Evolutionary conservation across 805 yeast species (phyloP), one percentile per base, ranked within the genome.

Genomic region (Nematodospora valgi): DNA sequence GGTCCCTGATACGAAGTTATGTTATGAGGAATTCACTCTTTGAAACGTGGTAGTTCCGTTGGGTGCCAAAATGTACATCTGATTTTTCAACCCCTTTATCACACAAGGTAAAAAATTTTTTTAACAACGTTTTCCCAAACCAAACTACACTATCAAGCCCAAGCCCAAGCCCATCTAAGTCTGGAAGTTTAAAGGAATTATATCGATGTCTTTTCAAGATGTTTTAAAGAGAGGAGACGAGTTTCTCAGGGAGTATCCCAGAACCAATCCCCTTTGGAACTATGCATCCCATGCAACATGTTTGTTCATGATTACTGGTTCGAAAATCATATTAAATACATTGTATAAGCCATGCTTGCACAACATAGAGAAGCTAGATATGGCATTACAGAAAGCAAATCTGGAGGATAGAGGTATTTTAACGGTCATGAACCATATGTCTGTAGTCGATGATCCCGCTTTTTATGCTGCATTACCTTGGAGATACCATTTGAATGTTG

Each of bases 401-500:
- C 45, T 48, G 1, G 91, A 88, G 48, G 77, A 82, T 40, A 63
- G 97, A 29, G 83, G 93, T 0, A 56, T 91, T 2, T 47, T 91
- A 42, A 91, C 98, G 0, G 73, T 86, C 11, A 86, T 87, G 95
- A 89, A 89, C 56, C 96, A 88, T 52, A 85, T 86, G 93, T 82
- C 89, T 3, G 84, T 74, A 21, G 84, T 87, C 16, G 98, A 91
- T 55, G 98, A 91, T 52, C 98, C 98, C 0, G 71, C 85, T 23
- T 63, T 86, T 28, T 91, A 94, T 86, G 95, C 94, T 0, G 75
- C 83, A 23, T 66, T 89, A 39, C 96, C 97, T 0, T 72, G 80
- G 75, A 68, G 77, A 24, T 76, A 74, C 46, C 83, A 76, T 46
- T 58, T 64, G 10, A 75, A 78, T 37, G 62, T 84, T 12, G 83